Percentiles rank a stretch among this genome's conserved stretches.
These are phyloP conservation scores for Volvox carteri DNA, from an alignment of 163 green algal genomes.

Conservation along the genomic window DNA sequence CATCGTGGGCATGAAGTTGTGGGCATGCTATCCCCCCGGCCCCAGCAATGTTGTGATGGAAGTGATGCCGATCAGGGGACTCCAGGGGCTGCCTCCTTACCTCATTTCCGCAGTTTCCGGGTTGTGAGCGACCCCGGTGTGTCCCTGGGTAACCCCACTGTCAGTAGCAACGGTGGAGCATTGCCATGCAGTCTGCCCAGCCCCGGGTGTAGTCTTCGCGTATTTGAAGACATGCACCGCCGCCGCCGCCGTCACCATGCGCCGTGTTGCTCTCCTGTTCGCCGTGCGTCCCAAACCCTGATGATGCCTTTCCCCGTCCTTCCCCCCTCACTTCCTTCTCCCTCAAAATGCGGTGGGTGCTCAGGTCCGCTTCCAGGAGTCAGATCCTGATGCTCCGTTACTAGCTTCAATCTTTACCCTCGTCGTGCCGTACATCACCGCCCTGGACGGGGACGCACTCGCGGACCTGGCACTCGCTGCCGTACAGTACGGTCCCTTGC, in stretches of 20 bases:
- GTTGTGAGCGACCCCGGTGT: background rate
- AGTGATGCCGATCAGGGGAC: background rate
- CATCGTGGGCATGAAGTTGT: background rate
- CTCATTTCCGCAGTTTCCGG: background rate
- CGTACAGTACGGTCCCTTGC: background rate
- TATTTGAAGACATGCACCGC: background rate
- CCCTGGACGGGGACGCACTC: background rate
- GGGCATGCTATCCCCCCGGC: background rate
- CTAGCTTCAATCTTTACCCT: background rate
- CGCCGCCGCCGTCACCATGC: background rate
- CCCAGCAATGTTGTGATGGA: background rate
- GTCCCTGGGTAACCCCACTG: background rate
- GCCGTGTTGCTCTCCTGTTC: background rate
- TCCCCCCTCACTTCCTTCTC: background rate
- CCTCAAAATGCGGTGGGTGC: background rate
- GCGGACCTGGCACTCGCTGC: slow-evolving; percentile 3
- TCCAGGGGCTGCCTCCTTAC: background rate
- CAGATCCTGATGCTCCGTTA: background rate
- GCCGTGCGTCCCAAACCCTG: background rate
- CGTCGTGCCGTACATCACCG: background rate
- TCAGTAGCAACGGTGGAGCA: too few relatives aligned
- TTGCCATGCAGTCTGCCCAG: too few relatives aligned
- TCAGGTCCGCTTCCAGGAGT: background rate
- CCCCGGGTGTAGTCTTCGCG: too few relatives aligned
- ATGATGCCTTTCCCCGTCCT: background rate